A percentile compares a stretch with the other conserved stretches of the same genome.
Evolutionary conservation across 768 basidiomycete genomes (phyloP).

Genomic region (Suillus decipiens): DNA sequence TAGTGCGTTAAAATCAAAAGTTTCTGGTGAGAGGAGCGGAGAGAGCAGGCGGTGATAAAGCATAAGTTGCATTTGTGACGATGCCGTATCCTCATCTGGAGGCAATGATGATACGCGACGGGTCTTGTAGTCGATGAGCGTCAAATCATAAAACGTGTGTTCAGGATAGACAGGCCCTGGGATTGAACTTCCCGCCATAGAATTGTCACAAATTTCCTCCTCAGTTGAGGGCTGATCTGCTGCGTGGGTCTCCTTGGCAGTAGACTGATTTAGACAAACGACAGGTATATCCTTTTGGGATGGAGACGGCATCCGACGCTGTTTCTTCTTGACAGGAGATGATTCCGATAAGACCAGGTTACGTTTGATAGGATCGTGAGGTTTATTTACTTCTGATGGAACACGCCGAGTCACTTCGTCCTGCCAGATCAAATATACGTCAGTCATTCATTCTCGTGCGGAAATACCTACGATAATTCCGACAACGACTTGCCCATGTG

Average conservation of each 20-base stretch:
- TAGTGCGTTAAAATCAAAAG: conserved; percentile 52
- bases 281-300: conserved; percentile 20
- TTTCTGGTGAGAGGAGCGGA: conserved; percentile 43
- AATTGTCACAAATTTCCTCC: background rate
- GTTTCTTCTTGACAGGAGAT: conserved; percentile 32
- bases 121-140: conserved; percentile 72
- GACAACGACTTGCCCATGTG: conserved; percentile 62
- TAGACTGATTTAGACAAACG: background rate
- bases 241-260: background rate
- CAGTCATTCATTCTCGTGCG: background rate
- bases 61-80: conserved; percentile 75
- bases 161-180: background rate
- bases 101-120: conserved; percentile 53
- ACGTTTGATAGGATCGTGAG: conserved; percentile 15
- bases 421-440: conserved; percentile 33
- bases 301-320: conserved; percentile 20
- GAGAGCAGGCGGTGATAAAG: conserved; percentile 70
- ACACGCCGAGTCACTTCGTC: conserved; percentile 47
- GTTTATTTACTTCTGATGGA: conserved; percentile 9
- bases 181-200: background rate
- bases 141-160: conserved; percentile 33
- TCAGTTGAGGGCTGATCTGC: background rate
- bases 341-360: conserved; percentile 20
- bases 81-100: conserved; percentile 53
- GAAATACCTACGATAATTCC: conserved; percentile 67